phyloP scores from a whole-genome alignment of 2,329 filamentous ascomycete genomes.

The Trichoderma koningiopsis region DNA sequence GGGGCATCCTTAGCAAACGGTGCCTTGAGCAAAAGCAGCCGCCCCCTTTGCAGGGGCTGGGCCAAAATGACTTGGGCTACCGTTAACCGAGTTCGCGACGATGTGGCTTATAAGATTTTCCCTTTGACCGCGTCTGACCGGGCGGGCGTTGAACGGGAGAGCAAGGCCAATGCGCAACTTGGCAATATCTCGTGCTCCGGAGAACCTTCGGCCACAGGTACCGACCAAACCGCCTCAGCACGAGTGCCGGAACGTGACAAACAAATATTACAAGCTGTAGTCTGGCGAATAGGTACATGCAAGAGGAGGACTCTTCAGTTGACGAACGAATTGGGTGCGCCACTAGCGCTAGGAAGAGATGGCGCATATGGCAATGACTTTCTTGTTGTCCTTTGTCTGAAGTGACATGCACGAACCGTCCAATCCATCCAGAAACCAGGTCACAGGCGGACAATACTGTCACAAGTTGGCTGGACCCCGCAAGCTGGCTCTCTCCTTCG shows the following conservation, averaged over 20 bases:
- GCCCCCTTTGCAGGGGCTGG: constrained; percentile 19
- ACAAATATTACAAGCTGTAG: neutral
- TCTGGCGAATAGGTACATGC: neutral
- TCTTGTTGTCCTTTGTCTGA: neutral
- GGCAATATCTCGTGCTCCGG: neutral
- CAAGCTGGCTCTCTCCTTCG: neutral
- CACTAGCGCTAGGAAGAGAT: constrained; percentile 1
- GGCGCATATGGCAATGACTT: neutral
- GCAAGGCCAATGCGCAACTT: constrained; percentile 7
- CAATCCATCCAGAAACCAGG: neutral
- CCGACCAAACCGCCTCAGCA: neutral
- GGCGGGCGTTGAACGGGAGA: constrained; percentile 1
- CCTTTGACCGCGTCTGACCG: neutral
- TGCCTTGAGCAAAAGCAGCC: neutral
- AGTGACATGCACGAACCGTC: constrained; percentile 13
- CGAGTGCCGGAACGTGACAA: neutral
- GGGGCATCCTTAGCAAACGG: neutral
- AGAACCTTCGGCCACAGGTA: constrained; percentile 1
- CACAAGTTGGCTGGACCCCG: constrained; percentile 2
- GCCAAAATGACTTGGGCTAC: constrained; percentile 6
- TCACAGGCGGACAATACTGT: neutral
- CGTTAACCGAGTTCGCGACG: constrained; percentile 17
- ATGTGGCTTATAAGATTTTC: neutral
- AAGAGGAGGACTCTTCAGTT: neutral
- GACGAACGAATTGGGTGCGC: constrained; percentile 2